These are phyloP conservation scores for Daldinia decipiens DNA, from an alignment of 495 filamentous ascomycete species.

Conservation along the genomic window DNA sequence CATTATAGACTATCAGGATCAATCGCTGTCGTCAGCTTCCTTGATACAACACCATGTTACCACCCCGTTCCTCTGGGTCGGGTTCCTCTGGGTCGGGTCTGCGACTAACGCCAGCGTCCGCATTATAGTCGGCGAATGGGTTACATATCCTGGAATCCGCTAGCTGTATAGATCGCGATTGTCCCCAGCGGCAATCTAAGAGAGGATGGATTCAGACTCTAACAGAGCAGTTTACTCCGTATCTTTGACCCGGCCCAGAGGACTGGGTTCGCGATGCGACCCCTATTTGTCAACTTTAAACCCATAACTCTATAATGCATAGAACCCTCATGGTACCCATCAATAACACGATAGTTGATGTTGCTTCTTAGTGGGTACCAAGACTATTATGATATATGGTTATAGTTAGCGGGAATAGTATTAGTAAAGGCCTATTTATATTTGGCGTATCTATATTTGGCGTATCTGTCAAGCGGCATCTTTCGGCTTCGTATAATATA, in stretches of 20 bases:
- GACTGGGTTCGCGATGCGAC: not conserved
- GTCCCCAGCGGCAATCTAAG: not conserved
- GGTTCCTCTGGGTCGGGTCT: not conserved
- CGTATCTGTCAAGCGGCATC: not conserved
- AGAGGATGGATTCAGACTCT: not conserved
- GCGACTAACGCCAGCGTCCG: conserved; percentile 7
- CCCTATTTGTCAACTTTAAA: conserved; percentile 12
- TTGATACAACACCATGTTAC: not conserved
- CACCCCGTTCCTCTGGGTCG: not conserved
- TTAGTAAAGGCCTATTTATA: not conserved
- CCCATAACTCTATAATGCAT: not conserved
- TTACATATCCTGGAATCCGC: not conserved
- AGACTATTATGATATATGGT: not conserved
- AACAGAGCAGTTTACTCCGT: conserved; percentile 1
- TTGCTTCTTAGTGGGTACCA: conserved; percentile 1
- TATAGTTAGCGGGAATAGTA: not conserved
- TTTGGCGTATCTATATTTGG: not conserved
- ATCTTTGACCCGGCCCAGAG: conserved; percentile 16
- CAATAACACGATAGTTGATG: conserved; percentile 3
- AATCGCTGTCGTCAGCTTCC: not conserved
- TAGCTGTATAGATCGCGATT: conserved; percentile 4
- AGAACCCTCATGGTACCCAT: not conserved
- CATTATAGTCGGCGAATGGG: not conserved
- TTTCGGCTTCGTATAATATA: not conserved
- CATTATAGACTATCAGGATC: not conserved